Conservation (phyloP, 2,329 filamentous ascomycete species). For the Graphilbum sp. region DNA sequence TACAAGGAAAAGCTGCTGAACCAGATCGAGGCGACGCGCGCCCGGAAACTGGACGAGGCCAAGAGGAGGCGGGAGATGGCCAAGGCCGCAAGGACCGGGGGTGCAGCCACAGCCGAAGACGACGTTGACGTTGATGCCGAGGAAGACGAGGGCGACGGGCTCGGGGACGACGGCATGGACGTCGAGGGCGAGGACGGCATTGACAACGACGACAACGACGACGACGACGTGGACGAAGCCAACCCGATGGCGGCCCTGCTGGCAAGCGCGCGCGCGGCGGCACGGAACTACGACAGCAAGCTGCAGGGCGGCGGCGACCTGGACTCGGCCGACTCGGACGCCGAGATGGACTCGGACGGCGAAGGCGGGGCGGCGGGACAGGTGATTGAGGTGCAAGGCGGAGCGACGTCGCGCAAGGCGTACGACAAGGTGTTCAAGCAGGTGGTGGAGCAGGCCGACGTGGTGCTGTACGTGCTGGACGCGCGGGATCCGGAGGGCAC, state of each 20-base stretch:
- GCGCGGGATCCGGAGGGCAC: constrained; percentile 85
- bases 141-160: constrained; percentile 28
- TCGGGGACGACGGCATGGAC: constrained; percentile 40
- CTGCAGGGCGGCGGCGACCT: constrained; percentile 44
- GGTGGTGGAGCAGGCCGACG: constrained; percentile 76
- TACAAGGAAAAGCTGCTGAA: constrained; percentile 93
- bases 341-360: constrained; percentile 23
- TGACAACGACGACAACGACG: constrained; percentile 40
- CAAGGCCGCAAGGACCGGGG: constrained; percentile 45
- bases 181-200: constrained; percentile 47
- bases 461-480: constrained; percentile 84
- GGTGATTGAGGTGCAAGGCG: constrained; percentile 32
- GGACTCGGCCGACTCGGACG: constrained; percentile 25
- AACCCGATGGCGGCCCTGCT: constrained; percentile 89
- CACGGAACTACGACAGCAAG: constrained; percentile 55
- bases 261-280: constrained; percentile 65
- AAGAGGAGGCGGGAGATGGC: constrained; percentile 55
- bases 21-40: constrained; percentile 81
- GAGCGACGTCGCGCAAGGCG: constrained; percentile 57
- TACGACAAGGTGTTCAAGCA: constrained; percentile 96
- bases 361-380: constrained; percentile 22
- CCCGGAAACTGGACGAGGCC: constrained; percentile 66
- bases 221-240: constrained; percentile 47
- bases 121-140: constrained; percentile 26
- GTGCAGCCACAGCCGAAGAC: constrained; percentile 24